These are phyloP conservation scores for Pseudopithomyces chartarum DNA, from an alignment of 2,329 filamentous ascomycete species.

Conservation along the genomic window DNA sequence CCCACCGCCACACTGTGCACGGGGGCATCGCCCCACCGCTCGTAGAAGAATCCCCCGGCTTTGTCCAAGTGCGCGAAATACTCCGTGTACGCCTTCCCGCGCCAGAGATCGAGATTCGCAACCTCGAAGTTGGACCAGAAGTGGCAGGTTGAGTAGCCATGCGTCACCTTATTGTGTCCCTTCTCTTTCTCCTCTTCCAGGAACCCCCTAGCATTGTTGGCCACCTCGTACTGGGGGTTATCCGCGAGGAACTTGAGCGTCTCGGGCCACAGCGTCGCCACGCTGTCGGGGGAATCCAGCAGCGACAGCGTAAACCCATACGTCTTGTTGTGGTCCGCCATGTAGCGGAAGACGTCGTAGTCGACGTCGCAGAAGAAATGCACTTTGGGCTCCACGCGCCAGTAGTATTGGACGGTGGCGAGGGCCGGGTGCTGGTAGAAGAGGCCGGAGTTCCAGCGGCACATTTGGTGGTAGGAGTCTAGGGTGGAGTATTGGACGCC, in stretches of 20 bases:
- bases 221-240: conserved; percentile 78
- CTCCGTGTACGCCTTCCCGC: conserved; percentile 86
- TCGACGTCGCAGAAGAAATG: conserved; percentile 99
- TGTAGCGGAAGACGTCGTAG: conserved; percentile 97
- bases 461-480: conserved; percentile 98
- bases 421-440: conserved; percentile 97
- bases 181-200: conserved; percentile 80
- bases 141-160: conserved; percentile 96
- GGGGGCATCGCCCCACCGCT: conserved; percentile 96
- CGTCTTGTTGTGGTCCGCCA: conserved; percentile 98
- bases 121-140: conserved; percentile 99
- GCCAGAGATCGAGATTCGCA: conserved; percentile 89
- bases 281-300: conserved; percentile 87
- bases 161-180: conserved; percentile 77
- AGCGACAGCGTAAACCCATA: conserved; percentile 99
- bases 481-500: conserved; percentile 89
- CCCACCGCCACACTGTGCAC: conserved; percentile 94
- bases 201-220: conserved; percentile 88
- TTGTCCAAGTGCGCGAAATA: conserved; percentile 96
- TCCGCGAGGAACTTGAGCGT: conserved; percentile 87
- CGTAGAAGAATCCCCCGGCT: conserved; percentile 97
- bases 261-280: conserved; percentile 92
- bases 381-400: conserved; percentile 97
- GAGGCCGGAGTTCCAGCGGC: conserved; percentile 96
- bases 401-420: conserved; percentile 85